A percentile compares a stretch with the other conserved stretches of the same genome.
These are phyloP conservation scores for Teunomyces stri DNA, from an alignment of 805 yeast species.

Conservation along the genomic window DNA sequence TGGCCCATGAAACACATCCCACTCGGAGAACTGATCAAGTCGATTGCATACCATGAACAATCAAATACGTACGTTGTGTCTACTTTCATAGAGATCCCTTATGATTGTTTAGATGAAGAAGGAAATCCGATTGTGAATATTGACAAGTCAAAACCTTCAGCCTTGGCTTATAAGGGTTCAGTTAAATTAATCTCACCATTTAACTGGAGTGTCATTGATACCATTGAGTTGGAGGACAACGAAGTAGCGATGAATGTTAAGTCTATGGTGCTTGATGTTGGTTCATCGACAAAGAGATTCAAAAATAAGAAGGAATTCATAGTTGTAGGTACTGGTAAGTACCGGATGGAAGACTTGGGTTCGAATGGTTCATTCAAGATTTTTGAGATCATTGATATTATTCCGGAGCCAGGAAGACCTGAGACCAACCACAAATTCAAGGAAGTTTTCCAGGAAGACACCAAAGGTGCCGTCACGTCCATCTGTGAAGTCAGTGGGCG, in stretches of 20 bases:
- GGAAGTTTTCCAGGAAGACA: conserved; percentile 65
- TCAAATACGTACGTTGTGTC: conserved; percentile 64
- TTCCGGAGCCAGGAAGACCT: conserved; percentile 86
- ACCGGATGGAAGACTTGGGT: conserved; percentile 76
- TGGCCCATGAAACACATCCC: conserved; percentile 54
- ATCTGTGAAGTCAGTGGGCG: conserved; percentile 81
- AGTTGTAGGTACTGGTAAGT: conserved; percentile 74
- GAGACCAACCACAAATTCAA: conserved; percentile 79
- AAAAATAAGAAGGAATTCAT: conserved; percentile 62
- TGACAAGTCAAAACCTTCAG: conserved; percentile 49
- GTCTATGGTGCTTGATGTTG: conserved; percentile 49
- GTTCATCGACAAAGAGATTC: conserved; percentile 36
- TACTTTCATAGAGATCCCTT: conserved; percentile 56
- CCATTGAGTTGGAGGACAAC: conserved; percentile 60
- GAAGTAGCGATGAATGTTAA: conserved; percentile 61
- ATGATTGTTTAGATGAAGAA: conserved; percentile 71
- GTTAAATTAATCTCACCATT: conserved; percentile 68
- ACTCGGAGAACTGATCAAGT: conserved; percentile 62
- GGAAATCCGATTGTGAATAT: conserved; percentile 61
- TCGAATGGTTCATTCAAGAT: conserved; percentile 76
- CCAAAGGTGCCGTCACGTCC: conserved; percentile 80
- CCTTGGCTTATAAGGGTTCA: conserved; percentile 56
- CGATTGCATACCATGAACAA: conserved; percentile 66
- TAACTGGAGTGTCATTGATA: conserved; percentile 76
- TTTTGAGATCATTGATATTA: conserved; percentile 74